Base-by-base conservation (phyloP, 129 eudicot genomes). In the Chrysanthemum lavandulifolium region DNA sequence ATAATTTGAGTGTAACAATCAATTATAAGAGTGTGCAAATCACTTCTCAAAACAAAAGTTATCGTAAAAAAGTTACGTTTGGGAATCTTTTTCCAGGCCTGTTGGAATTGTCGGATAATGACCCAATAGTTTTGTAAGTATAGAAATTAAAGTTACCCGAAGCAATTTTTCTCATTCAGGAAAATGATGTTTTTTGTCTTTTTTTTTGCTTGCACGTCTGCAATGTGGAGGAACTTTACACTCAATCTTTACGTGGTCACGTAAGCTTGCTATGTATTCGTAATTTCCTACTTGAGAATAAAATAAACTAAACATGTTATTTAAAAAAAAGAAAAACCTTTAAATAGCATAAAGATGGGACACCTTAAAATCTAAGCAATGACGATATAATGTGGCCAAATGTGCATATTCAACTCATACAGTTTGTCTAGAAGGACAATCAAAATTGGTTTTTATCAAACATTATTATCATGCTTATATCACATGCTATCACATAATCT, bases 331-430 rank as follows among this genome's bases (percentile, higher is more conserved):
- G 13, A 23, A 23, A 23, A 23, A 23, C 25, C 25, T 23, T 5
- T 40, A 6, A 71, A 71, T 55, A 25, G 33, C 14, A 29, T 53
- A 33, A 36, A 12, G 45, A 29, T 36, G 56, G 52, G 57, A 56
- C 25, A 23, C 25, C 25, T 23, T 33, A 9, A 63, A 56, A 78
- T 78, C 78, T 78, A 78, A 78, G 82, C 82, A 59, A 72, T 78
- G 82, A 78, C 82, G 81, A 78, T 7, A 50, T 49, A 67, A 23
- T 43, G 52, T 4, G 50, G 73, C 18, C 71, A 69, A 71, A 62
- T 13, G 50, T 65, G 15, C 23, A 53, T 11, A 33, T 2, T n/a
- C 33, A 40, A 40, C 48, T 15, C 18, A 11, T 40, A 54, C 47
- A 18, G 4, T 31, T 5, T 13, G 15, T 49, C 27, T 36, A 45